Base-by-base conservation (phyloP, 805 yeast species). In the Wickerhamomyces kurtzmanii region DNA sequence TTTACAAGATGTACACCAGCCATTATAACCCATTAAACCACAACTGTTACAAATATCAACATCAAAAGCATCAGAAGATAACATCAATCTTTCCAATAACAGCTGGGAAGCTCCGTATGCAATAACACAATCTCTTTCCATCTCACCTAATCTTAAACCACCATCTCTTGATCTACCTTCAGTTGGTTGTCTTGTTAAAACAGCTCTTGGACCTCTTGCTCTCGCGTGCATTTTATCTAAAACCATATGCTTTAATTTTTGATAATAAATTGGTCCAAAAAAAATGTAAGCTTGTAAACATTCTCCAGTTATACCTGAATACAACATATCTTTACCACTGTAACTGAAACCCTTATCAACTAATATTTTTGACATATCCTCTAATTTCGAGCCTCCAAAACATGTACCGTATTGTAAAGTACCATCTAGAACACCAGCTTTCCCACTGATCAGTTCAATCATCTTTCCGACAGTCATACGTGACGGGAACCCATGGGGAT, bases 401-500 rank as follows among this genome's bases (percentile, higher is more conserved):
- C 97, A 91, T 1, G 98, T 91, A 46, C 98, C 98, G 45, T 91
- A 91, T 53, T 91, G 94, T 34, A 91, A 62, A 3, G 82, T 49
- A 4, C 98, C 98, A 43, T 84, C 81, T 42, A 91, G 58, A 22
- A 91, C 96, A 53, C 98, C 98, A 1, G 97, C 98, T 51, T 91
- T 91, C 42, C 98, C 98, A 18, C 95, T 81, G 15, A 91, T 81
- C 37, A 89, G 66, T 55, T 91, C 98, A 40, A 91, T 75, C 97
- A 91, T 89, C 57, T 91, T 91, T 34, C 98, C 98, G 12, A 91
- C 97, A 22, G 98, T 91, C 98, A 91, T 91, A 71, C 98, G 94
- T 20, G 97, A 89, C 37, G 98, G 98, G 78, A 89, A 91, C 62
- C 96, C 98, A 55, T 89, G 98, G 2, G 98, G 98, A 50, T 89